Percentiles rank a stretch among this genome's conserved stretches.
phyloP scores from a whole-genome alignment of 371 early-diverging fungal genomes.

The Entomophthora muscae region DNA sequence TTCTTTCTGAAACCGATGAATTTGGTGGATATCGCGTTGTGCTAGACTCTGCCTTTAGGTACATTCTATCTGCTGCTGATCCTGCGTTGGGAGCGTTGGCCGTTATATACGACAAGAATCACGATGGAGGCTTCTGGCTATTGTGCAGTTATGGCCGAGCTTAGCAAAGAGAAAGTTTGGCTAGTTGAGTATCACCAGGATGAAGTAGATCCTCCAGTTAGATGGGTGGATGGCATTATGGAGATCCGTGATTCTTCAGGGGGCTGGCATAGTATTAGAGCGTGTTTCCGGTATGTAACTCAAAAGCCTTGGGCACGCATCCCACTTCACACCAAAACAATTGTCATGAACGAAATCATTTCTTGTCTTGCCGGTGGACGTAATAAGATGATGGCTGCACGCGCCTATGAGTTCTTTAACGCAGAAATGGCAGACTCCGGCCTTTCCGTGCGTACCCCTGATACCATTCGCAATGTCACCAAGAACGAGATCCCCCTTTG shows the following conservation, averaged over 20 bases:
- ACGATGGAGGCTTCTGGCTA: slow-evolving; percentile 86
- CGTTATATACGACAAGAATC: slow-evolving; percentile 78
- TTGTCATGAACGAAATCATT: slow-evolving; percentile 77
- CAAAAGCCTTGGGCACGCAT: slow-evolving; percentile 88
- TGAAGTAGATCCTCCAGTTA: slow-evolving; percentile 64
- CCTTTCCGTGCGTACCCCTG: slow-evolving; percentile 62
- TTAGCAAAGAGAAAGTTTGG: slow-evolving; percentile 65
- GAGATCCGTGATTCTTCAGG: slow-evolving; percentile 36
- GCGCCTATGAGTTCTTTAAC: slow-evolving; percentile 82
- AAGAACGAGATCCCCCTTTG: slow-evolving; percentile 73
- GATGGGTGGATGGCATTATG: slow-evolving; percentile 65
- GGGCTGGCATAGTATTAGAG: slow-evolving; percentile 75
- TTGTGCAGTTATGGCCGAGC: slow-evolving; percentile 73
- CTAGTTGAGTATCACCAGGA: slow-evolving; percentile 60
- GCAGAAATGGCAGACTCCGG: slow-evolving; percentile 54
- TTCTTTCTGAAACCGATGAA: slow-evolving; percentile 64
- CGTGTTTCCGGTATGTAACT: slow-evolving; percentile 82
- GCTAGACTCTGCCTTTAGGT: slow-evolving; percentile 54
- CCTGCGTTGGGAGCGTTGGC: slow-evolving; percentile 57
- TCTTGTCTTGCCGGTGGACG: slow-evolving; percentile 85
- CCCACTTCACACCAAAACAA: slow-evolving; percentile 59
- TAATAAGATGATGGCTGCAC: slow-evolving; percentile 88
- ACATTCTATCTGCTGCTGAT: slow-evolving; percentile 49
- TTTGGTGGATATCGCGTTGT: slow-evolving; percentile 63
- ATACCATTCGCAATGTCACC: slow-evolving; percentile 77